Evolutionary conservation across 106 monocot genomes (phyloP), one percentile per base, ranked within the genome.

Genomic region (Phalaenopsis equestris): DNA sequence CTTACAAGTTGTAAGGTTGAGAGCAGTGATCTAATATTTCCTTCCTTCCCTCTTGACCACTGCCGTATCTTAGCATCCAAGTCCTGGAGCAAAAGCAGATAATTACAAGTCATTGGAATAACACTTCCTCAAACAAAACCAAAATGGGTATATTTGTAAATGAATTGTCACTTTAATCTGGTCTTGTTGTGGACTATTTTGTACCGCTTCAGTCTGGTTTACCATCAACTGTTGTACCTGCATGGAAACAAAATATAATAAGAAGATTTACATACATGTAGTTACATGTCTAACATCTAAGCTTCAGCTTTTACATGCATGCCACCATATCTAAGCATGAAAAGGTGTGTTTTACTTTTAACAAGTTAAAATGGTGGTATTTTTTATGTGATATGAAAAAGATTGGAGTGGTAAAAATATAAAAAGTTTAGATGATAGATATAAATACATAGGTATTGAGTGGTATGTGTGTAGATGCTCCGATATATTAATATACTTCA

Each of bases 1-100:
- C 96, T 94, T 76, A 98, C 97, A 87, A 84, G 84, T 87, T 98
- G 97, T 41, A 98, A 88, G 84, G 94, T 98, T 47, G 97, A 94
- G 17, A 94, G 84, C 48, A 94, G 80, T 36, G 97, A 92, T 36
- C 94, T 85, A 52, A 98, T 98, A 87, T 98, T 98, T 81, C 90
- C 92, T 89, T 92, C 92, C 81, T 91, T 97, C 68, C 92, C 97
- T 78, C 85, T 87, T 73, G 97, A 97, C 97, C 97, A 97, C 37
- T 88, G 87, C 72, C 85, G 79, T 82, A 97, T 82, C 85, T 92
- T 92, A 48, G 80, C 79, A 88, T 94, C 89, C 23, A 84, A 83
- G 49, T 55, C 78, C 97, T 97, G 90, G 47, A 81, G 42, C 30
- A 41, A 77, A 30, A 81, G 55, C 30, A 56, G 41, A 75, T 6